Evolutionary conservation across 2,329 filamentous ascomycete genomes (phyloP).

Genomic region (Cladosporium sp.): DNA sequence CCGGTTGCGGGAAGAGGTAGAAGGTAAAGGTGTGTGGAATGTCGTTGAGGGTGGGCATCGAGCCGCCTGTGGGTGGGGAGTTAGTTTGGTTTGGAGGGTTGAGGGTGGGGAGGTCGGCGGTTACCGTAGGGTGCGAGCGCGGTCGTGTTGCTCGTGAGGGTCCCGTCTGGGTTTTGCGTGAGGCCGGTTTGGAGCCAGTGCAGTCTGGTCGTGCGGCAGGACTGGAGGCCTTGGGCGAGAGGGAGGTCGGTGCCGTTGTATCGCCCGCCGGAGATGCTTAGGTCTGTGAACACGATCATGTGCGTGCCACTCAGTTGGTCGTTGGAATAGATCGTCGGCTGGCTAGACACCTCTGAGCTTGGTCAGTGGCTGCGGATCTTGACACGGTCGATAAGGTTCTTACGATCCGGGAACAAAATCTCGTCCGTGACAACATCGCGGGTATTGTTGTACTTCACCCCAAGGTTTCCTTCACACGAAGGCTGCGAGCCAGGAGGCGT

Average conservation of each 20-base stretch:
- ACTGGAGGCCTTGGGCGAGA: slow-evolving; percentile 22
- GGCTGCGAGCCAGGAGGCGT: slow-evolving; percentile 2
- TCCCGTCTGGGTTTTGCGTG: slow-evolving; percentile 19
- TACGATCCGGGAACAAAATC: slow-evolving; percentile 9
- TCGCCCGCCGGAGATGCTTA: slow-evolving; percentile 20
- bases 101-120: no score
- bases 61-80: slow-evolving; percentile 6
- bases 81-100: no score
- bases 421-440: not conserved
- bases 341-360: slow-evolving; percentile 11
- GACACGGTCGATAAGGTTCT: not conserved
- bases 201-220: slow-evolving; percentile 27
- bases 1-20: slow-evolving; percentile 28
- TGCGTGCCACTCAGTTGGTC: slow-evolving; percentile 16
- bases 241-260: slow-evolving; percentile 17
- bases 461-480: not conserved
- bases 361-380: not conserved
- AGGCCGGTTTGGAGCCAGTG: slow-evolving; percentile 29
- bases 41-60: slow-evolving; percentile 23
- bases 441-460: slow-evolving; percentile 8
- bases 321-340: slow-evolving; percentile 12
- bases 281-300: slow-evolving; percentile 26
- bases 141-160: slow-evolving; percentile 16
- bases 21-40: slow-evolving; percentile 29
- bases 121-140: slow-evolving; percentile 24